Evolutionary conservation across 2,329 filamentous ascomycete species (phyloP).

Genomic region (Penicillium sp.): DNA sequence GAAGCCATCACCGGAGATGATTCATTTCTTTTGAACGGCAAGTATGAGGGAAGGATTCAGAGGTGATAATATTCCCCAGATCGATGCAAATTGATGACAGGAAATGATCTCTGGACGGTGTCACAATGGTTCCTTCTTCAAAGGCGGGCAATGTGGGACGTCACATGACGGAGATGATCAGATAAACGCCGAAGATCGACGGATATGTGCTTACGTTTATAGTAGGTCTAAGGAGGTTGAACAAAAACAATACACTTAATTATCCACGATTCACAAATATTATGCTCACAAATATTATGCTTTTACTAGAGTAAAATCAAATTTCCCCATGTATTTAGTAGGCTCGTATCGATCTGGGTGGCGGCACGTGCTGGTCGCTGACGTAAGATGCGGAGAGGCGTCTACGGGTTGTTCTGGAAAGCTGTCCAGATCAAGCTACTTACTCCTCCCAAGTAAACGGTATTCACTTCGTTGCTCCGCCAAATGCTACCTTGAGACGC

Average conservation of each 20-base stretch:
- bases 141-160: slow-evolving; percentile 4
- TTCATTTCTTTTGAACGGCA: slow-evolving; percentile 15
- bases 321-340: not conserved
- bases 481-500: slow-evolving; percentile 11
- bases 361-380: slow-evolving; percentile 22
- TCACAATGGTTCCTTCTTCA: slow-evolving; percentile 4
- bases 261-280: not conserved
- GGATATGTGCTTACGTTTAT: not conserved
- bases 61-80: not conserved
- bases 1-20: slow-evolving; percentile 29
- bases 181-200: slow-evolving; percentile 11
- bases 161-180: slow-evolving; percentile 14
- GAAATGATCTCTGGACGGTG: not conserved
- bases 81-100: not conserved
- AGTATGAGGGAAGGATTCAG: not conserved
- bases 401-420: slow-evolving; percentile 20
- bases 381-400: slow-evolving; percentile 30
- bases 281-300: not conserved
- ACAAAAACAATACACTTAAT: no score
- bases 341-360: slow-evolving; percentile 3
- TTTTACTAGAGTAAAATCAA: not conserved
- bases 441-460: slow-evolving; percentile 11
- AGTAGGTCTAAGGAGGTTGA: not conserved
- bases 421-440: slow-evolving; percentile 29
- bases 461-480: slow-evolving; percentile 10